Evolutionary conservation across 2,329 filamentous ascomycete genomes (phyloP), one percentile per base, ranked within the genome.

Genomic region (Cladorrhinum sp.): DNA sequence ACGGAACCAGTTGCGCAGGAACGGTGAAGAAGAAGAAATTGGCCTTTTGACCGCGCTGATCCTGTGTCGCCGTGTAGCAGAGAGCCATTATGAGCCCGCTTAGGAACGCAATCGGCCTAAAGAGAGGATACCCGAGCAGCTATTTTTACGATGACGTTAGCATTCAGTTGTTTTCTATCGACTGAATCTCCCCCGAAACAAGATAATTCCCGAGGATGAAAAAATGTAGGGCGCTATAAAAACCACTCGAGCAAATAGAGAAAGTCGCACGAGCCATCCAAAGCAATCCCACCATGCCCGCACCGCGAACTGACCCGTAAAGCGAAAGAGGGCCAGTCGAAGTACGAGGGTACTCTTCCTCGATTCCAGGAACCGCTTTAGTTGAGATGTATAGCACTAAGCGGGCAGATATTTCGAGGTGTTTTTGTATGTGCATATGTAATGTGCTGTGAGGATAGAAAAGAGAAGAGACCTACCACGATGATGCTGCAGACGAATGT

Each of bases 1-100:
- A 90, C 2, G 95, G 95, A 27, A 95, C 80, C 70, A 87, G 85
- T 72, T 93, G 91, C 13, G 92, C 86, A 6, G 91, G 92, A 62
- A 98, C 90, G 41, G 85, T 90, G 67, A 97, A 76, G 71, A 98
- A 85, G 77, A 92, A 91, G 73, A 96, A 93, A 58, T 82, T 88
- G 5, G 89, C 85, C 72, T 89, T 89, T 68, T 81, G 80, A 55
- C 90, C 91, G 32, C 90, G 86, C 72, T 93, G 90, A 69, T 96
- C 93, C 74, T 96, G 92, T 1, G 88, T 87, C 65, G 86, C 90
- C 5, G 92, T 96, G 73, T 97, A 97, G 67, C 80, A 81, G 71
- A 96, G 83, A 45, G 92, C 91, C 62, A 96, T 79, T 56, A 90
- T 87, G 57, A 99, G 81, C 12, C 89, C 89, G 68, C 77, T 74